Evolutionary conservation across 2,329 filamentous ascomycete genomes (phyloP).

Genomic region (Orbilia oligospora): DNA sequence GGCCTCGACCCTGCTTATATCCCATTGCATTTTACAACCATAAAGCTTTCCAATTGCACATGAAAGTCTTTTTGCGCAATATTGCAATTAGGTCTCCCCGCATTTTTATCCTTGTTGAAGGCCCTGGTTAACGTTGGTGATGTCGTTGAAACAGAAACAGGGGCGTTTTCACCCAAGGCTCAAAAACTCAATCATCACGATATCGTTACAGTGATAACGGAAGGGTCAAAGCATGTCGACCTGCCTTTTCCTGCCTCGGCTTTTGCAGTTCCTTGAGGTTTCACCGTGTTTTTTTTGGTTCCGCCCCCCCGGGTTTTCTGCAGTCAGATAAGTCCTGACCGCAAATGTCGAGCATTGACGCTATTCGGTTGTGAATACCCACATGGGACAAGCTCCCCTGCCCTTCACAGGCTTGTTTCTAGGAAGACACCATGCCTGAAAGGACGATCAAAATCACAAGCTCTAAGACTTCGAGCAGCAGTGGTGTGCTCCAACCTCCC

Average conservation of each 20-base stretch:
- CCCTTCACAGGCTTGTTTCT: conserved; percentile 24
- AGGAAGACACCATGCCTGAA: conserved; percentile 21
- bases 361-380: conserved; percentile 44
- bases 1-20: conserved; percentile 37
- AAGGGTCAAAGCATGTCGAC: conserved; percentile 12
- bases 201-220: conserved; percentile 24
- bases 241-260: conserved; percentile 54
- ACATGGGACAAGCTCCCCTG: conserved; percentile 33
- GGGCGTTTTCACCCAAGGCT: conserved; percentile 37
- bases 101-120: conserved; percentile 29
- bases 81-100: conserved; percentile 20
- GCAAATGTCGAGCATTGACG: conserved; percentile 32
- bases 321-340: conserved; percentile 25
- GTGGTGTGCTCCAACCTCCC: conserved; percentile 18
- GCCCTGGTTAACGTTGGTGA: conserved; percentile 16
- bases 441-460: conserved; percentile 54
- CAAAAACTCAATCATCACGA: conserved; percentile 31
- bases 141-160: conserved; percentile 36
- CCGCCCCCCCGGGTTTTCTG: conserved; percentile 26
- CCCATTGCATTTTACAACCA: conserved; percentile 8
- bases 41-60: conserved; percentile 27
- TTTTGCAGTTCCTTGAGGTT: conserved; percentile 13
- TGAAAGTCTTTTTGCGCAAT: conserved; percentile 32
- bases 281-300: conserved; percentile 11
- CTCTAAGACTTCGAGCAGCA: conserved; percentile 19